Evolutionary conservation across 129 eudicot species (phyloP).

Genomic region (Kitagawia praeruptora): DNA sequence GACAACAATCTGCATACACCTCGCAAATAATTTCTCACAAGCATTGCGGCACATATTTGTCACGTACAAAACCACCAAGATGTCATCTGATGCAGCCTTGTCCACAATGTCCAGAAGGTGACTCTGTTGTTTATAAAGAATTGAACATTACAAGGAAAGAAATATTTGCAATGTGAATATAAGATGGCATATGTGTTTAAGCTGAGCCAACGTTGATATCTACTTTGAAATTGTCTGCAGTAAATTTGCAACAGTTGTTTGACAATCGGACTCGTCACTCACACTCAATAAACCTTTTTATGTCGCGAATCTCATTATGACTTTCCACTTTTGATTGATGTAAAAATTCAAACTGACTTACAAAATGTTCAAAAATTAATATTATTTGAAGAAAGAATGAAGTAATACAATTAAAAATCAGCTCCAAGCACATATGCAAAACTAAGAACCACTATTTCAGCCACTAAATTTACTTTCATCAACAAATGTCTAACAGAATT

Average conservation of each 20-base stretch:
- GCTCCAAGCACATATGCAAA: not conserved
- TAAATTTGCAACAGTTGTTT: not conserved
- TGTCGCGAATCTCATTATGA: not conserved
- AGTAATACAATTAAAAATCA: no score
- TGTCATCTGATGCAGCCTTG: constrained; percentile 67
- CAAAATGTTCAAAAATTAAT: no score
- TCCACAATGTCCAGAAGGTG: constrained; percentile 57
- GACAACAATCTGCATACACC: constrained; percentile 59
- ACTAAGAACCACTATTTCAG: not conserved
- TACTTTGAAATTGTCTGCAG: not conserved
- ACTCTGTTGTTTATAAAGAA: constrained; percentile 36
- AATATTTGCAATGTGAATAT: not conserved
- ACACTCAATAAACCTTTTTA: not conserved
- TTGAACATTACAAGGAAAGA: constrained; percentile 8
- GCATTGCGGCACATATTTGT: constrained; percentile 61
- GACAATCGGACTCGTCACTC: not conserved
- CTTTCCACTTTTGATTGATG: not conserved
- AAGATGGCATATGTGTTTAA: not conserved
- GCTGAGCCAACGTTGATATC: not conserved
- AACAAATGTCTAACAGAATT: no score
- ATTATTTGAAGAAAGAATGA: no score
- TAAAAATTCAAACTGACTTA: no score
- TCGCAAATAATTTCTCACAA: constrained; percentile 46
- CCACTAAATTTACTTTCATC: not conserved
- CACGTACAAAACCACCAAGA: constrained; percentile 62